Conservation (phyloP, 257 asterid species). For the Solanum medicagineum region DNA sequence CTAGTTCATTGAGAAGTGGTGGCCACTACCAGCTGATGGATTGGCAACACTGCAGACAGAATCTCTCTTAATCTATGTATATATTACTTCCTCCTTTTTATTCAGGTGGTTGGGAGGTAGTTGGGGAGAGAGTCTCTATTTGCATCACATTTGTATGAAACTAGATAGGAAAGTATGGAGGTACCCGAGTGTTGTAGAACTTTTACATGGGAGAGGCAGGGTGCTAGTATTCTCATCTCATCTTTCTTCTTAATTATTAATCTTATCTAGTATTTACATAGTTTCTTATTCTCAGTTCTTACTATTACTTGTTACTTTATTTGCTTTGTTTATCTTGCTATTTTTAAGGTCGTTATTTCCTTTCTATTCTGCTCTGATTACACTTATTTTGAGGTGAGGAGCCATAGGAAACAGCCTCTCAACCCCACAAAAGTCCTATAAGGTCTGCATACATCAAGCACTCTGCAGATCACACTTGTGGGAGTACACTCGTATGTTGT, state of each 20-base stretch:
- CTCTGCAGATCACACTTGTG: not conserved
- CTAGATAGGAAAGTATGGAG: not conserved
- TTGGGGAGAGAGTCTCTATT: not conserved
- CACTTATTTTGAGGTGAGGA: not conserved
- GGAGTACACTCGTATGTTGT: not conserved
- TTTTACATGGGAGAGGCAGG: not conserved
- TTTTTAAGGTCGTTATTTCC: not conserved
- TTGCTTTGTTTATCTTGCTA: not conserved
- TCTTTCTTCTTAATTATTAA: not conserved
- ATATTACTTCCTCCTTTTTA: not conserved
- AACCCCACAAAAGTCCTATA: not conserved
- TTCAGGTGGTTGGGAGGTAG: not conserved
- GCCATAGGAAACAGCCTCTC: not conserved
- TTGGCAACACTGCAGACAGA: not conserved
- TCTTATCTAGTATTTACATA: not conserved
- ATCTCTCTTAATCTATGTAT: not conserved
- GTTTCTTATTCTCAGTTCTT: not conserved
- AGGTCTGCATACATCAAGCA: not conserved
- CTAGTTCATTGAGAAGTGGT: not conserved
- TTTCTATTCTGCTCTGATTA: not conserved
- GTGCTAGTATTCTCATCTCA: not conserved
- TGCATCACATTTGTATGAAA: not conserved
- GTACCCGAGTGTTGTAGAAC: not conserved
- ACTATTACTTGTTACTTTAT: not conserved
- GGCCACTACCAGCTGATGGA: not conserved